phyloP scores from a whole-genome alignment of 179 eudicot species.

The Patellifolia procumbens region DNA sequence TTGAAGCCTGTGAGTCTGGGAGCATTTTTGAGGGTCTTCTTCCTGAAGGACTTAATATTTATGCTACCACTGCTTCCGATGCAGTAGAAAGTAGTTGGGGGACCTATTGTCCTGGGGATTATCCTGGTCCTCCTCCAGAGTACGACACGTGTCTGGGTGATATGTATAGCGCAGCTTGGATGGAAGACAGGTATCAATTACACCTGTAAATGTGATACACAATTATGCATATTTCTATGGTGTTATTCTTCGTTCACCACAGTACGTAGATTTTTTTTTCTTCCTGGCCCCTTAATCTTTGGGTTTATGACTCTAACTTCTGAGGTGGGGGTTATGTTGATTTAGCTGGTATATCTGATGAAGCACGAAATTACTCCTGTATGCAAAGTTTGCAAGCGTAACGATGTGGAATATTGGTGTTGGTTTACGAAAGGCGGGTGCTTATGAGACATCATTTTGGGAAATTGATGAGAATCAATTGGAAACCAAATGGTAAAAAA shows the following conservation, averaged over 20 bases:
- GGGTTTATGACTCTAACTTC: not conserved
- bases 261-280: not conserved
- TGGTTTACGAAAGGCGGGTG: not conserved
- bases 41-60: slow-evolving; percentile 73
- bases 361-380: not conserved
- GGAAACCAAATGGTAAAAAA: no score
- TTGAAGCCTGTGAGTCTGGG: slow-evolving; percentile 98
- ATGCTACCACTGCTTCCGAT: slow-evolving; percentile 86
- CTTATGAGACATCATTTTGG: not conserved
- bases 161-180: slow-evolving; percentile 91
- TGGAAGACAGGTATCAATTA: slow-evolving; percentile 81
- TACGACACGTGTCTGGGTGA: slow-evolving; percentile 91
- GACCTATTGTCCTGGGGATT: slow-evolving; percentile 90
- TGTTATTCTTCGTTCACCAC: not conserved
- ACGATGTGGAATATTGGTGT: not conserved
- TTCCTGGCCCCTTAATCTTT: not conserved
- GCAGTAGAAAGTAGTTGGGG: slow-evolving; percentile 95
- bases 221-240: not conserved
- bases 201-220: not conserved
- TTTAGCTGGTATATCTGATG: not conserved
- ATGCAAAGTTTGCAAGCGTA: not conserved
- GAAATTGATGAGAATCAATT: not conserved
- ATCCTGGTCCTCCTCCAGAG: slow-evolving; percentile 82
- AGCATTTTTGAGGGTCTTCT: slow-evolving; percentile 92
- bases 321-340: not conserved